Evolutionary conservation across 2,329 filamentous ascomycete species (phyloP), one percentile per base, ranked within the genome.

Genomic region (Sporothrix brasiliensis): DNA sequence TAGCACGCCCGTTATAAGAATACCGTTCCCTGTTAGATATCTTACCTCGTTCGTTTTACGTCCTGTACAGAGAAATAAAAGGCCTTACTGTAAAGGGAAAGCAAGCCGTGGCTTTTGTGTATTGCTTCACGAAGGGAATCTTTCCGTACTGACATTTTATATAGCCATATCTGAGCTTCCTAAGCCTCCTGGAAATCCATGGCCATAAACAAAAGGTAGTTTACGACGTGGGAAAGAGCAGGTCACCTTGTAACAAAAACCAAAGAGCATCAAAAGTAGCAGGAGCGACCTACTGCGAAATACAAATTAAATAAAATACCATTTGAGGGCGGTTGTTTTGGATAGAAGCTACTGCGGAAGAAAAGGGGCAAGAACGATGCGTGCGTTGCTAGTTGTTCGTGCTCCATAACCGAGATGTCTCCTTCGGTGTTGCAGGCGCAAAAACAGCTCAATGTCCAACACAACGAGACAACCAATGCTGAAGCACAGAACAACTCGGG

Each of bases 331-430:
- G 39, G 10, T 10, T 39, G 41, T 47, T 13, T 21, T 21, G 16
- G 53, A 47, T 3, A 27, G 21, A 47, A 63, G 52, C 69, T 67
- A 70, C 69, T 70, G 69, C 60, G 60, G 52, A 65, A 44, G 52
- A 70, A 70, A 67, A 66, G 69, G 68, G 69, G 69, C 61, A 70
- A 47, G 60, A 58, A 52, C 69, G 41, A 70, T 70, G 69, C 41
- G 61, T 66, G 24, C 52, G 41, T 53, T 65, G 30, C 24, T 44
- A 24, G 49, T 24, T 69, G 58, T 54, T 63, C 21, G 21, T 61
- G 58, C 21, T 30, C 34, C 66, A 44, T 54, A 54, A 24, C n/a
- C 47, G 47, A n/a, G n/a, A n/a, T n/a, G n/a, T 21, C 60, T 49
- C 60, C 41, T 65, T 13, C 41, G 14, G 41, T 39, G 41, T 49